Base-by-base conservation (phyloP, 2,329 filamentous ascomycete species). In the Trichoderma sp. region DNA sequence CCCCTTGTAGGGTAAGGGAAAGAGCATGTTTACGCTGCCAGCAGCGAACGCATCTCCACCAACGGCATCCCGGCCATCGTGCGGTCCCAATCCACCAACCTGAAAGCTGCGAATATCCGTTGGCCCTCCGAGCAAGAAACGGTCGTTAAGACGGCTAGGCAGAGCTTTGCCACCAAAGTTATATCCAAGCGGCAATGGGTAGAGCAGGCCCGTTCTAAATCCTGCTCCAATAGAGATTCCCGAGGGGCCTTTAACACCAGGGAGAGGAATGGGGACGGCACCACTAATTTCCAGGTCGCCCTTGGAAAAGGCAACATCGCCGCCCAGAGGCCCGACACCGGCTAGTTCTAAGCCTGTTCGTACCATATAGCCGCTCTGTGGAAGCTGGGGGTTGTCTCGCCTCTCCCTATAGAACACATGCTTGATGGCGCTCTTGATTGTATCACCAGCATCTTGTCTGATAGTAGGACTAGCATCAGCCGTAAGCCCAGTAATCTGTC, bases 21-120 rank as follows among this genome's bases (percentile, higher is more conserved):
- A 81, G 21, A 97, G 87, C 70, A 98, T 83, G 72, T 94, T 96
- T 18, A 94, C 89, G 74, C 93, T 94, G 54, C 91, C 94, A 3
- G 96, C 96, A 21, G 94, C 93, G 77, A 94, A 98, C 13, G 97
- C 82, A 78, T 99, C 96, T 28, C 96, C 96, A 14, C 96, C 96
- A 0, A 97, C 89, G 0, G 94, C 90, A 80, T 99, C 95, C 21
- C 83, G 79, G 1, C 94, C 92, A 75, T 98, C 95, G 71, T 91
- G 91, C 4, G 96, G 94, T 10, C 96, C 96, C 6, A 99, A 85
- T 1, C 96, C 96, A 24, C 91, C 92, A 26, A 97, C 87, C 69
- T 93, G 90, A 85, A 99, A 99, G 2, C 96, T 96, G 67, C 96
- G 92, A 16, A 99, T 92, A 76, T 97, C 95, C 3, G 94, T 97